Conservation (phyloP, 2,329 filamentous ascomycete species). For the Calonectria pteridis region DNA sequence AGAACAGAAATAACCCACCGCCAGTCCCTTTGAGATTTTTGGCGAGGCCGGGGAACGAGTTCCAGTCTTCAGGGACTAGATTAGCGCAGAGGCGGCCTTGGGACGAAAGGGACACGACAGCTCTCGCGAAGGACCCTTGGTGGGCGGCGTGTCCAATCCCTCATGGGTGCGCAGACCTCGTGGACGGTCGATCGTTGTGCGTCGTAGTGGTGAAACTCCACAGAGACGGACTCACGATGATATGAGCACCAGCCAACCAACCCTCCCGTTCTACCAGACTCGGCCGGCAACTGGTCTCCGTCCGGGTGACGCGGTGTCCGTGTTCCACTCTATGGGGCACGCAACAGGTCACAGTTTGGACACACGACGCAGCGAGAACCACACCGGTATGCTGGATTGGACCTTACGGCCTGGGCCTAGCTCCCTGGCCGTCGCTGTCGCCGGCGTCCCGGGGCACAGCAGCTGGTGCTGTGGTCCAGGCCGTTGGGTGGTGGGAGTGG, state of each 20-base stretch:
- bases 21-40: not conserved
- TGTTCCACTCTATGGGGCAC: constrained; percentile 17
- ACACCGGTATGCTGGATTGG: constrained; percentile 20
- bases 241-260: not conserved
- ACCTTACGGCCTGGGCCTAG: constrained; percentile 3
- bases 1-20: constrained; percentile 27
- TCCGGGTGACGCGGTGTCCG: constrained; percentile 18
- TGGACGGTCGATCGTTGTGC: not conserved
- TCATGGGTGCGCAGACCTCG: not conserved
- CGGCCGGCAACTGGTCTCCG: constrained; percentile 21
- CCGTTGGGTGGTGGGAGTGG: not conserved
- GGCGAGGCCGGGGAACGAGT: constrained; percentile 19
- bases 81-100: constrained; percentile 16
- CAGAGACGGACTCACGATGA: constrained; percentile 7
- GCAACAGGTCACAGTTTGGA: constrained; percentile 13
- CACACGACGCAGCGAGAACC: not conserved
- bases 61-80: constrained; percentile 23
- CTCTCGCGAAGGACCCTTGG: not conserved
- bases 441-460: constrained; percentile 8
- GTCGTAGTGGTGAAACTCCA: not conserved
- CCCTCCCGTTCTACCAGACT: not conserved
- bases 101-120: not conserved
- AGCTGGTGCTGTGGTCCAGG: not conserved
- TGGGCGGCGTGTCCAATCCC: not conserved
- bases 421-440: not conserved